Evolutionary conservation across 345 rosid genomes (phyloP), one percentile per base, ranked within the genome.

Genomic region (Eucalyptus marginata): DNA sequence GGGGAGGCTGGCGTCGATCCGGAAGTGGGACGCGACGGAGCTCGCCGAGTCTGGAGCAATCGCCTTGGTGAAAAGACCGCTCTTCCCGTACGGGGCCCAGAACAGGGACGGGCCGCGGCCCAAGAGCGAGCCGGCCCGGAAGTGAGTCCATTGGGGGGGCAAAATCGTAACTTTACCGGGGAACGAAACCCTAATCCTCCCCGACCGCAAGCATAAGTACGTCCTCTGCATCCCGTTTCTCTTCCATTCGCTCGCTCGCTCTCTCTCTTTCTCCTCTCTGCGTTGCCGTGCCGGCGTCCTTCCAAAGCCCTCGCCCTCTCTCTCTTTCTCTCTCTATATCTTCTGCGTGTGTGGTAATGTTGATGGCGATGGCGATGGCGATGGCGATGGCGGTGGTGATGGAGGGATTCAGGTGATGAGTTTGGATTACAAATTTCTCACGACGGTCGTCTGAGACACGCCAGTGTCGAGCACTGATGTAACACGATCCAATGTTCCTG

Each of bases 401-500:
- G 89, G 87, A 83, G 79, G 79, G 89, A 62, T 33, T 91, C 94
- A 93, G 87, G 87, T 91, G 96, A 94, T 93, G 96, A 94, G 79
- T 85, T 90, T 92, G 92, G 96, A 52, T 86, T 86, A 92, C 92
- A 84, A 90, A 88, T 85, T 89, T 94, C 94, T 95, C 96, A 94
- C 95, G 95, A 95, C 94, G 96, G 96, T 95, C 96, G 94, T 95
- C 96, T 92, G 97, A 94, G 95, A 89, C 88, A 89, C 85, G 49
- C 36, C 87, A 33, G 92, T 92, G 94, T 90, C 91, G 51, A 20
- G n/a, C 36, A 54, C 27, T 92, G 94, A 94, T 92, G 91, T 71
- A 6, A 56, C 90, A 13, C 44, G 22, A 91, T 93, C 95, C 93
- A 91, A 83, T 89, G 51, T 86, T 90, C 92, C 95, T 95, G 94